Conservation (phyloP, 2,329 filamentous ascomycete species). For the Paraconiothyrium brasiliense region DNA sequence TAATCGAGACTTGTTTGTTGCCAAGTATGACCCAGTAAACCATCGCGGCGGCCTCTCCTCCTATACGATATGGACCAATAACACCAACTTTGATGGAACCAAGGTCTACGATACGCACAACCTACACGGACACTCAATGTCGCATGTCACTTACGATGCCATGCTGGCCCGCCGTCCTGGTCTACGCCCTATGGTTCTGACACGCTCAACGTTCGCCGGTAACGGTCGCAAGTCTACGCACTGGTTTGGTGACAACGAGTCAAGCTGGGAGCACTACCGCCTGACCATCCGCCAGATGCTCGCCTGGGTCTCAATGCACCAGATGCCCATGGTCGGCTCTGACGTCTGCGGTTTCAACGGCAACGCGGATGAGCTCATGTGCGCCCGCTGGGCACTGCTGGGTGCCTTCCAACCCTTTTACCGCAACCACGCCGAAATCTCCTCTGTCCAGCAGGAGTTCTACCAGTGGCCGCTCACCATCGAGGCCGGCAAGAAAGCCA, state of each 20-base stretch:
- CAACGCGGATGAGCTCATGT: constrained; percentile 73
- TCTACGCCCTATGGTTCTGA: constrained; percentile 75
- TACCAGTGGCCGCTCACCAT: constrained; percentile 74
- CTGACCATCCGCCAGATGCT: constrained; percentile 55
- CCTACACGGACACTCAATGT: constrained; percentile 81
- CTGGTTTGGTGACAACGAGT: constrained; percentile 68
- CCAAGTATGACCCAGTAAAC: constrained; percentile 73
- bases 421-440: constrained; percentile 73
- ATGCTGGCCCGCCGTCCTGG: constrained; percentile 72
- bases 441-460: constrained; percentile 71
- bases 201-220: constrained; percentile 78
- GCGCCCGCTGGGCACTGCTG: constrained; percentile 77
- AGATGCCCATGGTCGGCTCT: constrained; percentile 58
- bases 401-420: constrained; percentile 81
- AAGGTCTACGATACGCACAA: constrained; percentile 81
- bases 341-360: constrained; percentile 82
- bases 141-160: constrained; percentile 68
- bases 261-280: constrained; percentile 57
- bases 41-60: constrained; percentile 59
- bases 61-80: constrained; percentile 69
- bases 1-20: constrained; percentile 69
- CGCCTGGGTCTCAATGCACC: constrained; percentile 58
- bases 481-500: constrained; percentile 71
- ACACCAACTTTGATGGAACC: constrained; percentile 73
- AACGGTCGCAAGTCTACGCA: constrained; percentile 69